A percentile compares a stretch with the other conserved stretches of the same genome.
Conservation (phyloP, 306 rosid genomes). For the Pyrus communis region DNA sequence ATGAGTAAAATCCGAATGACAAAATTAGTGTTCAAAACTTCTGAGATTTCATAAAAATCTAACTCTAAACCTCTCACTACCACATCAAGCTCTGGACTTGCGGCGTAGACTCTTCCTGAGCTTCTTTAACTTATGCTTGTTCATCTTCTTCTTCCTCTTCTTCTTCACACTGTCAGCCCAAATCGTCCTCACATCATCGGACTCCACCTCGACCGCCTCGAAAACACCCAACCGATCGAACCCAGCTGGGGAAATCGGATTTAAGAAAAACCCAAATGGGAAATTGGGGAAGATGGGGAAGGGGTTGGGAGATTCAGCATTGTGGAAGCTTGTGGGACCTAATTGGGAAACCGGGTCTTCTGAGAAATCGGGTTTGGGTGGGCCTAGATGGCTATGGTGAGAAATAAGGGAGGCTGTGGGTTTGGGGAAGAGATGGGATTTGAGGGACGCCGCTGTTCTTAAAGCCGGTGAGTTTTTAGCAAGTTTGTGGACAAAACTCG, state of each 20-base stretch:
- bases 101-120: constrained; percentile 46
- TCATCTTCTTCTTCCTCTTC: constrained; percentile 54
- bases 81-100: constrained; percentile 27
- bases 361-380: background rate
- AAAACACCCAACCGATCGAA: background rate
- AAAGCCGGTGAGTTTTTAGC: constrained; percentile 11
- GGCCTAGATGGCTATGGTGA: background rate
- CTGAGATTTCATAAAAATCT: background rate
- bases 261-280: constrained; percentile 30
- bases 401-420: background rate
- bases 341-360: background rate
- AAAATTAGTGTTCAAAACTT: background rate
- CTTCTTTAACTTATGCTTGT: constrained; percentile 41
- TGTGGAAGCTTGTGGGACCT: background rate
- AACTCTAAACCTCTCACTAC: background rate
- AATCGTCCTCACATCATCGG: constrained; percentile 17
- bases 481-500: constrained; percentile 20
- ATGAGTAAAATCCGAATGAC: background rate
- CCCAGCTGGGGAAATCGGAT: constrained; percentile 18
- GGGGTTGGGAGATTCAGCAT: constrained; percentile 2
- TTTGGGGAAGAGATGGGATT: constrained; percentile 2
- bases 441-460: constrained; percentile 2
- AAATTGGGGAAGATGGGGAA: constrained; percentile 24
- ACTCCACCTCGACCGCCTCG: constrained; percentile 7
- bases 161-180: constrained; percentile 55